Conservation (phyloP, 805 yeast species). For the Wickerhamiella allomyrinae region DNA sequence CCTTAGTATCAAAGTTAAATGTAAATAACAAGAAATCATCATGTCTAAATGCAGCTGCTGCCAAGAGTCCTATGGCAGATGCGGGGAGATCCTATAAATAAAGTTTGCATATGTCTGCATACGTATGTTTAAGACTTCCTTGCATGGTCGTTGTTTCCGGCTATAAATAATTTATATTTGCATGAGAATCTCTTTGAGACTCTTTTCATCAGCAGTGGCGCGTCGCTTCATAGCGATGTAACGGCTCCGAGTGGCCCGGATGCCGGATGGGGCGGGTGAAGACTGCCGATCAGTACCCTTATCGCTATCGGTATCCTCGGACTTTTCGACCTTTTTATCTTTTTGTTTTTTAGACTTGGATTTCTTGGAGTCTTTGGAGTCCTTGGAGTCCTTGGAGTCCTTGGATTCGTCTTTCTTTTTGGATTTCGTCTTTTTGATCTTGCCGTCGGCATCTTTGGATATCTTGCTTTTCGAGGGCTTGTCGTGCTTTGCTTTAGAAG, state of each 20-base stretch:
- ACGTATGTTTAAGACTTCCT: background rate
- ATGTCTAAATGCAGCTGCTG: too few species aligned
- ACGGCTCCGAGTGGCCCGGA: constrained; percentile 63
- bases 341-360: constrained; percentile 9
- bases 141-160: too few species aligned
- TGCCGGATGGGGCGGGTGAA: constrained; percentile 31
- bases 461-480: constrained; percentile 22
- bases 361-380: constrained; percentile 19
- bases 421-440: constrained; percentile 15
- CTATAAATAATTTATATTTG: constrained; percentile 23
- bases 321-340: constrained; percentile 1
- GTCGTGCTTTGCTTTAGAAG: constrained; percentile 19
- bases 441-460: constrained; percentile 20
- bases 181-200: constrained; percentile 89
- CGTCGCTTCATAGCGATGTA: constrained; percentile 87
- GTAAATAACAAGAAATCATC: too few species aligned
- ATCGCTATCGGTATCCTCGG: constrained; percentile 2
- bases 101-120: background rate
- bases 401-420: constrained; percentile 22
- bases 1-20: too few species aligned
- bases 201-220: constrained; percentile 77
- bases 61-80: too few species aligned
- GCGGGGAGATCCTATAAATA: constrained; percentile 7
- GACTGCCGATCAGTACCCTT: constrained; percentile 1
- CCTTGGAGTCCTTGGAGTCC: constrained; percentile 21